Base-by-base conservation (phyloP, 805 yeast species). In the Candida silvicultrix region DNA sequence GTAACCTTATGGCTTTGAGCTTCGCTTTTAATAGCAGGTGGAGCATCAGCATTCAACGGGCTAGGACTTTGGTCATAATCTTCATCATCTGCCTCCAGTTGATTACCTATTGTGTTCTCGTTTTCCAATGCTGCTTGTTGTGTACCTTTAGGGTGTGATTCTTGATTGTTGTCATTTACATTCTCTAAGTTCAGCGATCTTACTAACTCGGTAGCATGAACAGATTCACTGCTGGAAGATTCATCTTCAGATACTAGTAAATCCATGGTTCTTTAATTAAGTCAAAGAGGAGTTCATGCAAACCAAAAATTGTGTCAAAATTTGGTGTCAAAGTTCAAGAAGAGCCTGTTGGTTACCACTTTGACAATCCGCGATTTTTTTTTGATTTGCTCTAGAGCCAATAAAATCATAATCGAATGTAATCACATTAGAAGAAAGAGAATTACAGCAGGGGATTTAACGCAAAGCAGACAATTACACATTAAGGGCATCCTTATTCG, bases 161-260 rank as follows among this genome's bases (percentile, higher is more conserved):
- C 31, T 11, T 18, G 28, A 9, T 3, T 12, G 6, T 20, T 25
- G 2, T 21, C 39, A 25, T 20, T 25, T 19, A 15, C 38, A 35
- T 18, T n/a, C 25, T 37, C 28, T 21, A 19, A 6, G 4, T 18
- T 35, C 23, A 14, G 11, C 6, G 39, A 20, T 5, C 31, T 38
- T 6, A 38, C 23, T 11, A 45, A 43, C 1, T 35, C 21, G 4
- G 47, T 43, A 1, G 45, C 28, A 9, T 56, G 55, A 3, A 48
- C 47, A 2, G 42, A 45, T 5, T 50, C 51, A 3, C 44, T 51
- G n/a, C 55, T 50, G 15, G 60, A 56, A 2, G 56, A 51, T 20
- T 56, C 62, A 0, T 52, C 47, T n/a, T 57, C 62, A 2, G 62
- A 57, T 15, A 56, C 58, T 12, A 56, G 42, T 14, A 48, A 51